A percentile compares a stretch with the other conserved stretches of the same genome.
These are phyloP conservation scores for Alternaria sp. DNA, from an alignment of 2,329 filamentous ascomycete species.

Conservation along the genomic window DNA sequence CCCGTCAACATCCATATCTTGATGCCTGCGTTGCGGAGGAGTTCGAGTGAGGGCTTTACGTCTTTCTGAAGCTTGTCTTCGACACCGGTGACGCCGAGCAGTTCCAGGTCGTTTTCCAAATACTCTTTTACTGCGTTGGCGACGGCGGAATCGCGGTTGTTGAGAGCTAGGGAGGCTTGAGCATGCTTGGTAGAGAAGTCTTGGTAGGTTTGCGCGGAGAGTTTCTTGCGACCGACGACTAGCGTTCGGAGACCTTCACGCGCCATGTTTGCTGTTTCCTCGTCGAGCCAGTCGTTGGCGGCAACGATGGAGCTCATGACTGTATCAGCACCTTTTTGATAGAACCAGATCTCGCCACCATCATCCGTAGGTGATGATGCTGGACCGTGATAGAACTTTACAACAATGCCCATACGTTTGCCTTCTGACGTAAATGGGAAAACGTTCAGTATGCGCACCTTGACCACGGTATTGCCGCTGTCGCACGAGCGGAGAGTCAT, in stretches of 20 bases:
- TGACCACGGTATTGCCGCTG: constrained; percentile 77
- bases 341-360: constrained; percentile 92
- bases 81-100: constrained; percentile 96
- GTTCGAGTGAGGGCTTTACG: constrained; percentile 92
- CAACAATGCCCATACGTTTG: constrained; percentile 97
- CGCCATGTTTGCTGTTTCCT: constrained; percentile 99
- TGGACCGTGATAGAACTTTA: constrained; percentile 72
- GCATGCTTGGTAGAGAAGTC: constrained; percentile 79
- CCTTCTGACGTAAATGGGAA: constrained; percentile 98
- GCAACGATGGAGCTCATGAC: constrained; percentile 97
- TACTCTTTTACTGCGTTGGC: constrained; percentile 79
- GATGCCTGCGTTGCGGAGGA: constrained; percentile 94
- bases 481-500: constrained; percentile 83
- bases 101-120: constrained; percentile 86
- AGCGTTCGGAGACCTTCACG: constrained; percentile 92
- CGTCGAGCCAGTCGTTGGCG: constrained; percentile 97
- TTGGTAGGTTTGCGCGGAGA: constrained; percentile 79
- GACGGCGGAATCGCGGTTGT: constrained; percentile 82
- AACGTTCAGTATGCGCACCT: constrained; percentile 87
- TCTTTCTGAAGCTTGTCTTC: constrained; percentile 96
- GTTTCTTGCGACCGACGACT: constrained; percentile 89
- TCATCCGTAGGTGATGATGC: constrained; percentile 57
- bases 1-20: constrained; percentile 99
- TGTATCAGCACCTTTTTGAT: constrained; percentile 96
- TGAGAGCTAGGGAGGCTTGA: constrained; percentile 81